These are phyloP conservation scores for Aspergillus amoenus DNA, from an alignment of 2,329 filamentous ascomycete genomes.

Conservation along the genomic window DNA sequence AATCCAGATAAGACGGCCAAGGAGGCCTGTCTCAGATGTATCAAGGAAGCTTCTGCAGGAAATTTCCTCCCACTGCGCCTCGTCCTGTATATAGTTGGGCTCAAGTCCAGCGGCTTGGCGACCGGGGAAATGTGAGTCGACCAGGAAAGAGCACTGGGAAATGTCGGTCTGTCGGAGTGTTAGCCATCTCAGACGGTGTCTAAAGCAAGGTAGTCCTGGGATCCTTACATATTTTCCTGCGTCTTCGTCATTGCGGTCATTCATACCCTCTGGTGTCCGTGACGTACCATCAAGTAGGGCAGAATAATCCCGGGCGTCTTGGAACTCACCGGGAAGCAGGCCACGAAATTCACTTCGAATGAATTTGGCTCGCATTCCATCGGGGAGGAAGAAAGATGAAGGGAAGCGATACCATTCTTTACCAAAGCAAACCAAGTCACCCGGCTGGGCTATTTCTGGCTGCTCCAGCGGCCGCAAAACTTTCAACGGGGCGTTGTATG, in stretches of 20 bases:
- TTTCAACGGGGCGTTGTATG: slow-evolving; percentile 78
- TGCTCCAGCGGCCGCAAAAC: slow-evolving; percentile 52
- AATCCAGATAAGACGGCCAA: slow-evolving; percentile 79
- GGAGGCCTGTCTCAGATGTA: slow-evolving; percentile 66
- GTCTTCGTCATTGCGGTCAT: slow-evolving; percentile 88
- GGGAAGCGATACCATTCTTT: slow-evolving; percentile 99
- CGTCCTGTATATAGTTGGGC: slow-evolving; percentile 75
- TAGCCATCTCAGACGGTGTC: slow-evolving; percentile 9
- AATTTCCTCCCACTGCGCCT: slow-evolving; percentile 73
- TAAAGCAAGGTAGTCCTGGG: neutral
- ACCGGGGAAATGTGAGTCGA: slow-evolving; percentile 78
- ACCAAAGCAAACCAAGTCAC: slow-evolving; percentile 78
- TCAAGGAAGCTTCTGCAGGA: slow-evolving; percentile 81
- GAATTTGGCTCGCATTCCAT: slow-evolving; percentile 82
- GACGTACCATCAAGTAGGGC: slow-evolving; percentile 82
- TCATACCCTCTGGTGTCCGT: slow-evolving; percentile 79
- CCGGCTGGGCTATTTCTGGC: slow-evolving; percentile 54
- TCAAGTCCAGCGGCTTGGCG: slow-evolving; percentile 64
- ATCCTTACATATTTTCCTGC: slow-evolving; percentile 72
- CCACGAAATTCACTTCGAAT: slow-evolving; percentile 87
- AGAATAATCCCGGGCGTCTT: slow-evolving; percentile 67
- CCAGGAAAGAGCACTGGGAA: slow-evolving; percentile 73
- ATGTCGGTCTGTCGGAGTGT: slow-evolving; percentile 59
- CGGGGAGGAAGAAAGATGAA: slow-evolving; percentile 84
- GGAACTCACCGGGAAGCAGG: slow-evolving; percentile 86